A percentile compares a stretch with the other conserved stretches of the same genome.
Conservation (phyloP, 2,329 filamentous ascomycete genomes). For the Pestalotiopsis sp. region DNA sequence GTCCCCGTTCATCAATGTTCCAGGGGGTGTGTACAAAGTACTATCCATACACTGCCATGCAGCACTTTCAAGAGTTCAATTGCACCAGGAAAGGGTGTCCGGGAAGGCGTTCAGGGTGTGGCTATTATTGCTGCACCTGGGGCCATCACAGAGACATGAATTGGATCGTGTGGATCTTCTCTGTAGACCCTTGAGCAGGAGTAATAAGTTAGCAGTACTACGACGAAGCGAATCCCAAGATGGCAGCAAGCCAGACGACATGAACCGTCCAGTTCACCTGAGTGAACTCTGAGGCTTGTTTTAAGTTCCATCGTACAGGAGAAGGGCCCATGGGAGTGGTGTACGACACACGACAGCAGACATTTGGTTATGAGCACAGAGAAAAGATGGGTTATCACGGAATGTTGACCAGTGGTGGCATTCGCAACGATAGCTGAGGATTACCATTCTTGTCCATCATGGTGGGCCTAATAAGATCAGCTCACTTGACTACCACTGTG, state of each 20-base stretch:
- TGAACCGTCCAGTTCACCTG: neutral
- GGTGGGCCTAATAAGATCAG: too few species aligned
- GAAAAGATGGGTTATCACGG: neutral
- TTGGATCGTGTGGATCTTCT: neutral
- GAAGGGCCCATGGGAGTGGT: neutral
- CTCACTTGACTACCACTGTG: too few species aligned
- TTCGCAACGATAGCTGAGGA: too few species aligned
- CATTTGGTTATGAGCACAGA: neutral
- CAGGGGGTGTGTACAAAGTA: neutral
- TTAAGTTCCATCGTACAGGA: neutral
- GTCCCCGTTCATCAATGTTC: too few species aligned
- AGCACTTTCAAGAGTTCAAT: neutral
- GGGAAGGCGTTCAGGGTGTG: neutral
- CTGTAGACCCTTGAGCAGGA: neutral
- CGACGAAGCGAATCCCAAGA: neutral
- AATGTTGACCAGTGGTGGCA: neutral
- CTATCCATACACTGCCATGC: neutral
- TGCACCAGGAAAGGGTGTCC: neutral
- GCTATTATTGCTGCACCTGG: neutral
- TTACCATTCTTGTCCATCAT: too few species aligned
- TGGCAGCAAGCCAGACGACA: neutral
- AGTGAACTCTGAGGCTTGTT: neutral
- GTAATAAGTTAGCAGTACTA: neutral
- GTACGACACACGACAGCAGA: neutral
- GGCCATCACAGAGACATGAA: neutral